Base-by-base conservation (phyloP, 1,139 yeast species). In the Protomyces gravidus region DNA sequence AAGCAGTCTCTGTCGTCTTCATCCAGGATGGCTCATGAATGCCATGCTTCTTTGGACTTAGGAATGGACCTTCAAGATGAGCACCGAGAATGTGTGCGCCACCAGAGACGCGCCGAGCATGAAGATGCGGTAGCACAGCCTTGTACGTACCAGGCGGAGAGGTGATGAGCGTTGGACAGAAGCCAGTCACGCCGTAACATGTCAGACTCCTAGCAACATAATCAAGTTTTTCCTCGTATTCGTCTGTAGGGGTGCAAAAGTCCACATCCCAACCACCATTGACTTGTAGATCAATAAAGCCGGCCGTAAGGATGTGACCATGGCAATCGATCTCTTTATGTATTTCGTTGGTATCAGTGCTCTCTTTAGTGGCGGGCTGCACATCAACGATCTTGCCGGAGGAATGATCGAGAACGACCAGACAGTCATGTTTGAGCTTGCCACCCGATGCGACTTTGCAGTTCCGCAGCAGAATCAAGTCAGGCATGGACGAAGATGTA, bases 21-120 rank as follows among this genome's bases (percentile, higher is more conserved):
- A 25, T 74, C 75, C 2, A 84, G 84, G 13, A 25, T 2, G 21
- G 15, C 6, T 23, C 25, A 67, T 82, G 86, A 67, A 85, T 82
- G 0, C 86, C 86, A 64, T 81, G 82, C 70, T 82, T 82, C 61
- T 74, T 67, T 51, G 75, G 71, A 63, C 77, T 79, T 63, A 82
- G 77, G 67, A 82, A 81, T 2, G 86, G 86, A 6, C 86, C 86
- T 66, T 82, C 86, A 53, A 80, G 70, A 66, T 82, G 86, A n/a
- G 83, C 83, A 2, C 86, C 86, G 57, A 82, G 71, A 4, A 80
- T 77, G 67, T 82, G 86, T 15, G 80, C 74, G 65, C 75, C 78
- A 48, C 69, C 65, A 36, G 66, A 60, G 5, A 72, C 66, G 49
- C 81, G 69, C 28, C 75, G 70, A 39, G 73, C 73, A 17, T 72